Evolutionary conservation across 2,329 filamentous ascomycete genomes (phyloP).

Genomic region (Fonsecaea erecta): DNA sequence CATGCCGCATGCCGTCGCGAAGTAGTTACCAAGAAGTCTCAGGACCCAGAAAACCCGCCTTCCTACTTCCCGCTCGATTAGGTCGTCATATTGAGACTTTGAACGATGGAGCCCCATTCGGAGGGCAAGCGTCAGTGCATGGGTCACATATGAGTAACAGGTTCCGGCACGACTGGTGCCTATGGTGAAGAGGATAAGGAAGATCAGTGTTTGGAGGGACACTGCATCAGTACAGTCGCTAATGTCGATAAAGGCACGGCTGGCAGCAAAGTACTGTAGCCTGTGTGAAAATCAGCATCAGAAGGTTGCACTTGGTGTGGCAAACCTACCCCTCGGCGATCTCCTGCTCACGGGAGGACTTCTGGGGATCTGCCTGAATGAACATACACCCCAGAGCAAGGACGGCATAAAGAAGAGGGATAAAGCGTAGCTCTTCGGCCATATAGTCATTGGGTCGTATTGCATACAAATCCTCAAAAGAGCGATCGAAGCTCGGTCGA

Average conservation of each 20-base stretch:
- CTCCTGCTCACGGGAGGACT: constrained; percentile 4
- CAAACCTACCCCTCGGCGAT: constrained; percentile 11
- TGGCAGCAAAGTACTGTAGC: constrained; percentile 13
- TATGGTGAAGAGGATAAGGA: constrained; percentile 11
- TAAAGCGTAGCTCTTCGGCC: constrained; percentile 4
- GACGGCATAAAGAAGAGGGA: constrained; percentile 13
- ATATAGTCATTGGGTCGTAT: not conserved
- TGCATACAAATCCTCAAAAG: constrained; percentile 6
- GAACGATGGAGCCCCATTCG: constrained; percentile 16
- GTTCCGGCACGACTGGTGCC: constrained; percentile 8
- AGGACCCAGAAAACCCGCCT: constrained; percentile 12
- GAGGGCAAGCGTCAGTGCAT: constrained; percentile 12
- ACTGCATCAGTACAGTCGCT: constrained; percentile 2
- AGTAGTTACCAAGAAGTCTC: constrained; percentile 8
- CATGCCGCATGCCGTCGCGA: constrained; percentile 10
- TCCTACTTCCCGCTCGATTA: constrained; percentile 5
- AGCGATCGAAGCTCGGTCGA: constrained; percentile 12
- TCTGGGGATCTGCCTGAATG: not conserved
- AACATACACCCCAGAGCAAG: constrained; percentile 16
- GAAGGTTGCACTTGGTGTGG: not conserved
- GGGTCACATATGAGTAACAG: constrained; percentile 12
- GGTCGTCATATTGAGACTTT: not conserved
- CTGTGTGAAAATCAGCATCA: not conserved
- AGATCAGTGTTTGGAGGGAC: constrained; percentile 9
- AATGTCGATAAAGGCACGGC: constrained; percentile 10